phyloP scores from a whole-genome alignment of 179 eudicot species.

The Actinidia arguta region DNA sequence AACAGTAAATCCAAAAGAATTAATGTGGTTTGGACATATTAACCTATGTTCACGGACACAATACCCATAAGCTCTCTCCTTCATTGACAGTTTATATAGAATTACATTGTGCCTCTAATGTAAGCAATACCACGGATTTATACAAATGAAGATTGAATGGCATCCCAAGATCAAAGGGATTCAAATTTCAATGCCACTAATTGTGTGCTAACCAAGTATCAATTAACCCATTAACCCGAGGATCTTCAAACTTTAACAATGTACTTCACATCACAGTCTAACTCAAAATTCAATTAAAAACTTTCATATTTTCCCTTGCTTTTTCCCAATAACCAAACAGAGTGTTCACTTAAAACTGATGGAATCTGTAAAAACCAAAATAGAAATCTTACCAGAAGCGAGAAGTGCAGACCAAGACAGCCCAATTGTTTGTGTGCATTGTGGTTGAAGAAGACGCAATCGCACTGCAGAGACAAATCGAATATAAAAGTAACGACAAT shows the following conservation, averaged over 20 bases:
- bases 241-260: not conserved
- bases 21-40: too few relatives aligned
- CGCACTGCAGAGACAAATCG: constrained; percentile 15
- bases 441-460: constrained; percentile 47
- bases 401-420: constrained; percentile 95
- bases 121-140: too few relatives aligned
- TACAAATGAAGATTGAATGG: not conserved
- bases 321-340: not conserved
- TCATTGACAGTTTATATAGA: too few relatives aligned
- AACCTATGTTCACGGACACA: not conserved
- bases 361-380: not conserved
- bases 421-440: constrained; percentile 98
- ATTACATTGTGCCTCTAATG: not conserved
- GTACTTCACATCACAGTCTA: too few relatives aligned
- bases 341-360: not conserved
- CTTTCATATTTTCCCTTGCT: not conserved
- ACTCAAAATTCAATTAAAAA: not conserved
- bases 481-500: constrained; percentile 5
- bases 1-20: not conserved
- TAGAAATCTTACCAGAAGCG: constrained; percentile 73
- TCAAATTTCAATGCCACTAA: too few relatives aligned
- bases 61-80: not conserved
- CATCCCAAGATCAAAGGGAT: not conserved
- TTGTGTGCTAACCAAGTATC: not conserved
- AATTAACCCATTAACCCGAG: not conserved